Evolutionary conservation across 2,329 filamentous ascomycete species (phyloP).

Genomic region (Cladobotryum mycophilum): DNA sequence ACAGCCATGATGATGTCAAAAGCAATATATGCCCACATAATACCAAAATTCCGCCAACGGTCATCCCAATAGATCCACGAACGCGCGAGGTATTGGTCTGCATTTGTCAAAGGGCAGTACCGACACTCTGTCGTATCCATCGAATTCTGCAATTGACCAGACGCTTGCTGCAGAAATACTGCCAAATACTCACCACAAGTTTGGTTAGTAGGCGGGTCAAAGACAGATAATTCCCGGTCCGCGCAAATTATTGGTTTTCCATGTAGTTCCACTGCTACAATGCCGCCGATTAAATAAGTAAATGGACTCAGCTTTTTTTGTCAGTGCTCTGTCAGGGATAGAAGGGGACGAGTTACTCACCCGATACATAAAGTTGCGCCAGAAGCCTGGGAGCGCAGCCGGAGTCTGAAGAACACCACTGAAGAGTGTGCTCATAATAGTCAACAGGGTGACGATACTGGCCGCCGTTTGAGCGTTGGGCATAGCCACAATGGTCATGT

Average conservation of each 20-base stretch:
- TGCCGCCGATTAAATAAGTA: constrained; percentile 62
- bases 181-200: constrained; percentile 60
- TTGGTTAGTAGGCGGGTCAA: constrained; percentile 55
- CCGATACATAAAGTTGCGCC: constrained; percentile 65
- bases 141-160: constrained; percentile 58
- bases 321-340: not conserved
- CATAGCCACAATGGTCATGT: constrained; percentile 66
- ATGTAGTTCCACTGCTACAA: constrained; percentile 60
- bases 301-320: constrained; percentile 37
- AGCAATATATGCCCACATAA: constrained; percentile 59
- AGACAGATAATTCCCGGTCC: constrained; percentile 52
- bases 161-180: constrained; percentile 43
- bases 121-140: constrained; percentile 52
- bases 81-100: constrained; percentile 51
- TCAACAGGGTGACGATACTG: constrained; percentile 54
- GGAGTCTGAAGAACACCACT: constrained; percentile 58
- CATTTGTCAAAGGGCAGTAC: constrained; percentile 60
- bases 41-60: constrained; percentile 63
- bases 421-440: constrained; percentile 55
- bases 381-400: constrained; percentile 58
- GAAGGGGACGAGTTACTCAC: constrained; percentile 32
- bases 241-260: constrained; percentile 47
- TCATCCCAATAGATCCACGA: constrained; percentile 45
- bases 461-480: constrained; percentile 63
- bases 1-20: constrained; percentile 59